These are phyloP conservation scores for Myriosclerotinia duriaeana DNA, from an alignment of 2,329 filamentous ascomycete genomes.

Conservation along the genomic window DNA sequence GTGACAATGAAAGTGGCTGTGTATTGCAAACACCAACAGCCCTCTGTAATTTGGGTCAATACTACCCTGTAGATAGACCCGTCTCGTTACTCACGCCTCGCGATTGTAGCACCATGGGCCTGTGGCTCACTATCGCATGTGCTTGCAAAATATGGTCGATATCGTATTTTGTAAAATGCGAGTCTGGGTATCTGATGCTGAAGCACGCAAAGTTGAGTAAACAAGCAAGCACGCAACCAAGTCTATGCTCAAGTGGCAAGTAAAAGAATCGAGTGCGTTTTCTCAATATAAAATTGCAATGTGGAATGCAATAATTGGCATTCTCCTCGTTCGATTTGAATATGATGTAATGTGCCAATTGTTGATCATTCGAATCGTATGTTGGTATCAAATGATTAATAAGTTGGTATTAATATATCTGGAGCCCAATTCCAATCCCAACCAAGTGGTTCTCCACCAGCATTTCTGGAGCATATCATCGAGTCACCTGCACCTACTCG, in stretches of 20 bases:
- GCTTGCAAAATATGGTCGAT: too few relatives aligned
- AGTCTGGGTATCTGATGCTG: too few relatives aligned
- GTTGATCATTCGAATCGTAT: background rate
- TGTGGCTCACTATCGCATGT: too few relatives aligned
- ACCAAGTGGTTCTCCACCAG: background rate
- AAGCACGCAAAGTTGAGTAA: background rate
- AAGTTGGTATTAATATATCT: background rate
- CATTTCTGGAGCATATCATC: background rate
- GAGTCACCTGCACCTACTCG: background rate
- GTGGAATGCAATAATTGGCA: background rate
- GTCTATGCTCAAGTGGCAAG: background rate
- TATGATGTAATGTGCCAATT: conserved; percentile 4
- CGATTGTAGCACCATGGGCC: too few relatives aligned
- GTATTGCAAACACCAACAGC: too few relatives aligned
- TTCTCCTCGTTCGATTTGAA: background rate
- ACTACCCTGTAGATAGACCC: too few relatives aligned
- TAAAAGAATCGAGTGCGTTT: background rate
- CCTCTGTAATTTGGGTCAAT: too few relatives aligned
- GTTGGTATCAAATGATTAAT: background rate
- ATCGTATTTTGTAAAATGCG: too few relatives aligned
- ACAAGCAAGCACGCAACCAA: too few relatives aligned
- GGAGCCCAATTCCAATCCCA: background rate
- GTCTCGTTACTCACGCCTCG: too few relatives aligned
- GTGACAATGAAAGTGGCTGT: too few relatives aligned
- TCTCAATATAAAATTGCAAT: too few relatives aligned